phyloP scores from a whole-genome alignment of 2,329 filamentous ascomycete species.

The Colletotrichum costaricense region DNA sequence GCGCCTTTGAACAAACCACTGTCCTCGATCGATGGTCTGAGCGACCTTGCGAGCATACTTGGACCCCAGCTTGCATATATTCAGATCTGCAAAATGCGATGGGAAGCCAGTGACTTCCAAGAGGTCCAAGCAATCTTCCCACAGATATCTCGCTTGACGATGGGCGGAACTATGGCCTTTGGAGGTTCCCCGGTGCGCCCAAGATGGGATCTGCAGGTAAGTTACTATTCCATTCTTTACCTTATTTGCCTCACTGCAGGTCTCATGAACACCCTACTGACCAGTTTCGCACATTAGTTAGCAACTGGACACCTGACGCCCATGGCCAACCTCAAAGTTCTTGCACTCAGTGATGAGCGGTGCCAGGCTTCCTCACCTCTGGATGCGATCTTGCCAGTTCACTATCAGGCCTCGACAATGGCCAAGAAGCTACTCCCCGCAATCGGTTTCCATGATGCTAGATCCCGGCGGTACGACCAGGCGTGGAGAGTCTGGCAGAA shows the following conservation, averaged over 20 bases:
- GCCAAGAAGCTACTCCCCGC: neutral
- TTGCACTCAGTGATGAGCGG: neutral
- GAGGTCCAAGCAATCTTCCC: neutral
- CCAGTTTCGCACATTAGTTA: neutral
- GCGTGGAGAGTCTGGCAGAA: neutral
- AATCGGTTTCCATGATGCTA: neutral
- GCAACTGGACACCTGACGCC: neutral
- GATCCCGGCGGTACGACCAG: neutral
- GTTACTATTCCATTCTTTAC: neutral
- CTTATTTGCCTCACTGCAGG: neutral
- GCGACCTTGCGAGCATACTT: neutral
- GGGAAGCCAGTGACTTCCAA: neutral
- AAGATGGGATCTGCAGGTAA: neutral
- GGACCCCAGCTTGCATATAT: neutral
- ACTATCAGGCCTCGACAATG: neutral
- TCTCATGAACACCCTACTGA: neutral
- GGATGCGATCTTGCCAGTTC: neutral
- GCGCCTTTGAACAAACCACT: neutral
- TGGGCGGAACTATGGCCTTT: neutral
- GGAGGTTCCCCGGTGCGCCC: neutral
- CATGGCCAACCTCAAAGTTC: neutral
- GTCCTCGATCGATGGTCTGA: neutral
- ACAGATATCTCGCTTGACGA: neutral
- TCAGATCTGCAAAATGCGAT: neutral
- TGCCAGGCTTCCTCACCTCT: neutral